Base-by-base conservation (phyloP, 75 land plant genomes). In the Sequoiadendron giganteum region DNA sequence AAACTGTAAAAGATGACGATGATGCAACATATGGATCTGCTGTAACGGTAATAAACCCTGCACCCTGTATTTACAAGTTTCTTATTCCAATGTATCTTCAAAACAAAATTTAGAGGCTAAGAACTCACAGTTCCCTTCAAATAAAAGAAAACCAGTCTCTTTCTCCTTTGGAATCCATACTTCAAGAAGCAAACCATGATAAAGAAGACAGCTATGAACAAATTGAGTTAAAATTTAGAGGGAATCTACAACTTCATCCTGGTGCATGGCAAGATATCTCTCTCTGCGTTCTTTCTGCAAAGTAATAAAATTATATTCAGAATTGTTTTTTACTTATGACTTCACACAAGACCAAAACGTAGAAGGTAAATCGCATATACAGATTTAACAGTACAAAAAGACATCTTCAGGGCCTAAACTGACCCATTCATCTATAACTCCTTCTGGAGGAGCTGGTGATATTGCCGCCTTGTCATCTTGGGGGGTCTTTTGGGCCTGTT, bases 341-440 rank as follows among this genome's bases (percentile, higher is more conserved):
- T 28, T 82, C 84, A 39, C 2, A 34, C 7, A 72, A 72, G 36
- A 72, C 4, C 83, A 81, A 43, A 45, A 7, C 21, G n/a, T 36
- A 45, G 82, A 79, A 25, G 49, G 30, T 45, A 47, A 82, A 45
- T 45, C 10, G 49, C 47, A 47, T 25, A 28, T 79, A 72, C 65
- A 89, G 28, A 89, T 34, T n/a, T 19, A 11, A 86, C 1, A 38
- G 47, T 85, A 34, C 49, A 85, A 86, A 65, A 86, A 68, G 34
- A 86, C 10, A 15, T 19, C 45, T 48, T 34, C 55, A 68, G 43
- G 43, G 25, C n/a, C 68, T 28, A n/a, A 75, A 21, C 88, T 90
- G 85, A 98, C 98, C 99, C 99, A 98, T 95, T 98, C 99, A 92
- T 98, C 99, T 48, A 98, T 94, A 45, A 98, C 95, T 72, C 95